phyloP scores from a whole-genome alignment of 2,329 filamentous ascomycete species.

The Xylariaceae sp. region DNA sequence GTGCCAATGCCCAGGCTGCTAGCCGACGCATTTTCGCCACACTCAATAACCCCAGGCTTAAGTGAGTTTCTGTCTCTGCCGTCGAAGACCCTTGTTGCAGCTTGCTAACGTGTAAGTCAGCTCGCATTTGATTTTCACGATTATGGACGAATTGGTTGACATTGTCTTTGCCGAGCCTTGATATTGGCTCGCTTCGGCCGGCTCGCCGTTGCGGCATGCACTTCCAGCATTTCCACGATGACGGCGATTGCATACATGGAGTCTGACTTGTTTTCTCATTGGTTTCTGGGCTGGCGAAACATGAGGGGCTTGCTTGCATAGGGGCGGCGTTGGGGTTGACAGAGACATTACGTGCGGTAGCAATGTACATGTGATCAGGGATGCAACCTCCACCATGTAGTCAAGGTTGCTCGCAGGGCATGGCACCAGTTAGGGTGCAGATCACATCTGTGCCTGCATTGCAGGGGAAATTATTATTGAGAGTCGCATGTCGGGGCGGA shows the following conservation, averaged over 20 bases:
- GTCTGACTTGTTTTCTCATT: constrained; percentile 1
- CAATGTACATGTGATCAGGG: neutral
- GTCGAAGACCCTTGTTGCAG: neutral
- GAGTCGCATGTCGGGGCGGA: neutral
- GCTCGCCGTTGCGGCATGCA: neutral
- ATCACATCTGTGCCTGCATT: neutral
- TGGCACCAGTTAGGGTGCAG: neutral
- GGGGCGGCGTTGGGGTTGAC: constrained; percentile 15
- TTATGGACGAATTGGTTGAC: constrained; percentile 66
- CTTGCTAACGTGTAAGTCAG: constrained; percentile 37
- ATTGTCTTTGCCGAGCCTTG: constrained; percentile 54
- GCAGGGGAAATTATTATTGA: constrained; percentile 4
- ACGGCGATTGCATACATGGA: constrained; percentile 21
- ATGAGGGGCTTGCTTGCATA: constrained; percentile 8
- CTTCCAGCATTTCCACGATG: constrained; percentile 4
- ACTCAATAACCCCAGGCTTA: constrained; percentile 84
- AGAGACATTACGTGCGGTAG: constrained; percentile 6
- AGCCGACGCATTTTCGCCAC: constrained; percentile 85
- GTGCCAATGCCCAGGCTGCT: constrained; percentile 85
- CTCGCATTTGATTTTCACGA: constrained; percentile 65
- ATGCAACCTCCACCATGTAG: neutral
- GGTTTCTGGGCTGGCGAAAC: constrained; percentile 2
- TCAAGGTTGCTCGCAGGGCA: neutral
- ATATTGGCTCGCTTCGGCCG: constrained; percentile 15
- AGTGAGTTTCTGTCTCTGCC: constrained; percentile 57